Base-by-base conservation (phyloP, 495 filamentous ascomycete genomes). In the Podospora tetraspora region DNA sequence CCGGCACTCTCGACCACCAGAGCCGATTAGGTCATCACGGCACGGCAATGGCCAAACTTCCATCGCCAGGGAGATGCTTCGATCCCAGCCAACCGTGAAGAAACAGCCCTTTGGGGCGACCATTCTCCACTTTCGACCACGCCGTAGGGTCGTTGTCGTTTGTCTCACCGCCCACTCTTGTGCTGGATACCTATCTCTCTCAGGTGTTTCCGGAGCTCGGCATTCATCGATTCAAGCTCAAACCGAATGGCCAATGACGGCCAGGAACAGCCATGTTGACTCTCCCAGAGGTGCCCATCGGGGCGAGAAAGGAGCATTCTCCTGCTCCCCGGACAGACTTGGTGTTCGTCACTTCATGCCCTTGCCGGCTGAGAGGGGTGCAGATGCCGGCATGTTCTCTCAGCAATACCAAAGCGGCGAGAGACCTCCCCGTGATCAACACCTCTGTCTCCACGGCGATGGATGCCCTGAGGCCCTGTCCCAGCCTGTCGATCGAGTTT, bases 401-500 rank as follows among this genome's bases (percentile, higher is more conserved):
- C 43, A 52, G 2, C 19, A 52, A 8, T n/a, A 52, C 16, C 43
- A 52, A n/a, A 52, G 43, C 43, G 7, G 16, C 43, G 34, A 52
- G 5, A 52, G 43, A 9, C 23, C 57, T 24, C 24, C 29, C 21
- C 43, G 29, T 52, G 43, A 52, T n/a, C 52, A 27, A 66, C 25
- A 30, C 6, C 43, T 52, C 16, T 6, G 43, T 52, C 43, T 52
- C 43, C 43, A 52, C 43, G 43, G 19, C 43, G 43, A 52, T 52
- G 43, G 32, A 52, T 21, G 62, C 21, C 62, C 43, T 52, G 24
- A 32, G 25, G 52, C 25, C 37, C 27, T 34, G 52, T n/a, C 34
- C 22, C 23, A 66, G 11, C n/a, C 52, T 7, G 58, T 58, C 65
- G 65, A 66, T 66, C 65, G 60, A 59, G 57, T 29, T 66, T 66